Evolutionary conservation across 129 eudicot species (phyloP).

Genomic region (Calendula officinalis): DNA sequence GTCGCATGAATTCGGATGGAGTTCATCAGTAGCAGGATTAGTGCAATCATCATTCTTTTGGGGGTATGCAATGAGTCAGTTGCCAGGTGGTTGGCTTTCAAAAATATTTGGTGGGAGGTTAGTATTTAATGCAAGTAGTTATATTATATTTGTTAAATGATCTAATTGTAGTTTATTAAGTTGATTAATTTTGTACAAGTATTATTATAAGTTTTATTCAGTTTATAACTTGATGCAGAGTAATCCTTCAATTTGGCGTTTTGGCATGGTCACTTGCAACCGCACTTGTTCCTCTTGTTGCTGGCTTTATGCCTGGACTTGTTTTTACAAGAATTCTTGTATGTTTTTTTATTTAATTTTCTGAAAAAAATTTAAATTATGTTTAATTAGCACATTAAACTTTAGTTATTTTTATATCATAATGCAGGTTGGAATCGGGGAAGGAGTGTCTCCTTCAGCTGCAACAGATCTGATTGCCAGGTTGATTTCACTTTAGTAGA

Average conservation of each 20-base stretch:
- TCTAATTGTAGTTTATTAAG: background rate
- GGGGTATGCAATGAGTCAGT: slow-evolving; percentile 97
- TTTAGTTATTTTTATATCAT: background rate
- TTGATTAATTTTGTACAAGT: background rate
- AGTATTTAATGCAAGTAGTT: slow-evolving; percentile 35
- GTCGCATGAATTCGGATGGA: slow-evolving; percentile 97
- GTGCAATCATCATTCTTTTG: slow-evolving; percentile 98
- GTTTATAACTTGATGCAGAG: slow-evolving; percentile 41
- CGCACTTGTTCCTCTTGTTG: slow-evolving; percentile 81
- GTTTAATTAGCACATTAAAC: background rate
- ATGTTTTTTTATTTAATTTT: slow-evolving; percentile 24
- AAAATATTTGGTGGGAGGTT: slow-evolving; percentile 95
- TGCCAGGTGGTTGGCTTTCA: slow-evolving; percentile 99
- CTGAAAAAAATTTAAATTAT: background rate
- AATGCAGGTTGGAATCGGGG: slow-evolving; percentile 96
- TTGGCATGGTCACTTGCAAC: slow-evolving; percentile 89
- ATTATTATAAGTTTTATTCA: background rate
- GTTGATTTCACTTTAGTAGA: no score
- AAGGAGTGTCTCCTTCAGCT: slow-evolving; percentile 99
- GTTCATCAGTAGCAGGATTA: slow-evolving; percentile 87
- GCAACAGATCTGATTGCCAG: slow-evolving; percentile 98
- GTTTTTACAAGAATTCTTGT: slow-evolving; percentile 85
- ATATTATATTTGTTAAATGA: slow-evolving; percentile 1
- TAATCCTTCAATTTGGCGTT: slow-evolving; percentile 82
- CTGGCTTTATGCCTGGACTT: slow-evolving; percentile 95